These are phyloP conservation scores for Ceratocystiopsis minuta DNA, from an alignment of 2,329 filamentous ascomycete genomes.

Conservation along the genomic window DNA sequence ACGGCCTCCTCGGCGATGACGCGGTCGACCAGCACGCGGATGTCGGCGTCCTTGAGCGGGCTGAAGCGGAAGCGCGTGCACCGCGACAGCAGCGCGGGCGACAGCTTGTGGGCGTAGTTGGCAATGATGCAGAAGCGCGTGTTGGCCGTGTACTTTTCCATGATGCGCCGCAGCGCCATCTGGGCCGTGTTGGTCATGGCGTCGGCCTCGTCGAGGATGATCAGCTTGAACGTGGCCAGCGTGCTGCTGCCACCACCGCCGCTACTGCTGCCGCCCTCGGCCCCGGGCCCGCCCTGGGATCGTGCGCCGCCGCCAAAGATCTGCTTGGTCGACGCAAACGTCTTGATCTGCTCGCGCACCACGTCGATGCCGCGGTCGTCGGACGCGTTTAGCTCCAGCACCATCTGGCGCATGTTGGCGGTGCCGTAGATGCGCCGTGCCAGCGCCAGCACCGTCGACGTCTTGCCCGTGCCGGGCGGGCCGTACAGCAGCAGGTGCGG, in stretches of 20 bases:
- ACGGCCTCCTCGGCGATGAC: conserved; percentile 79
- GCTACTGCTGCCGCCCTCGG: conserved; percentile 19
- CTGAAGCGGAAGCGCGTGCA: conserved; percentile 94
- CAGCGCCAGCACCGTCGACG: conserved; percentile 85
- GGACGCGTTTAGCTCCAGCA: conserved; percentile 90
- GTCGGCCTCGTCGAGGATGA: conserved; percentile 96
- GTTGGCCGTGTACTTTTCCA: conserved; percentile 98
- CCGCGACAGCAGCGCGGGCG: conserved; percentile 74
- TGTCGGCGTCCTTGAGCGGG: conserved; percentile 76
- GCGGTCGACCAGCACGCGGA: conserved; percentile 67
- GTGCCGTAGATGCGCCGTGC: conserved; percentile 82
- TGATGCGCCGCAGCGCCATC: conserved; percentile 90
- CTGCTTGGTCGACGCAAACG: conserved; percentile 93
- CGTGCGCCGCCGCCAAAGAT: conserved; percentile 48
- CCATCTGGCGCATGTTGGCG: conserved; percentile 94
- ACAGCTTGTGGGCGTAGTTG: conserved; percentile 97
- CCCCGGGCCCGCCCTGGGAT: conserved; percentile 21
- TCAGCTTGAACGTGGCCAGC: conserved; percentile 76
- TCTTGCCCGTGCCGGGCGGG: conserved; percentile 92
- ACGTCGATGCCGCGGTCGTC: conserved; percentile 97
- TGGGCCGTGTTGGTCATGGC: conserved; percentile 98
- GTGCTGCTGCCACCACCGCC: conserved; percentile 23
- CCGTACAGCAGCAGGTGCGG: conserved; percentile 95
- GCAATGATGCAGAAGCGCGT: conserved; percentile 96
- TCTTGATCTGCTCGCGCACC: conserved; percentile 97